These are phyloP conservation scores for Gossypium mustelinum DNA, from an alignment of 345 rosid genomes.

Conservation along the genomic window DNA sequence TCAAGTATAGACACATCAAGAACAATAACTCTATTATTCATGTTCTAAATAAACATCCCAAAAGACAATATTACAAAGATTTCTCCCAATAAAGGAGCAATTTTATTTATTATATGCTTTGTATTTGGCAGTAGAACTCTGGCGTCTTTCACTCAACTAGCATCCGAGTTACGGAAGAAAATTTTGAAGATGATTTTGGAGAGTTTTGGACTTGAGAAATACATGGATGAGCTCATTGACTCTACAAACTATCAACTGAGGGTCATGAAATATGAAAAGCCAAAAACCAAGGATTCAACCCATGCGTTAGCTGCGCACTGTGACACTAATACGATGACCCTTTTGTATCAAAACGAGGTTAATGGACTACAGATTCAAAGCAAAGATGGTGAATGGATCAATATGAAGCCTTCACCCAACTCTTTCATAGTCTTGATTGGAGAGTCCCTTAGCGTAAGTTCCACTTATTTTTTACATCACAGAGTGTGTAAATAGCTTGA, in stretches of 20 bases:
- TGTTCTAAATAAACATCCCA: too few species aligned
- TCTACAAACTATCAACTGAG: too few species aligned
- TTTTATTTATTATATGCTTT: background rate
- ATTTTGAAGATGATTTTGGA: too few species aligned
- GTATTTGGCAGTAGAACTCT: too few species aligned
- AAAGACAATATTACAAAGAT: rapidly evolving
- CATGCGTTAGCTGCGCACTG: slow-evolving; percentile 25
- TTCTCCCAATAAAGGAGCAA: background rate
- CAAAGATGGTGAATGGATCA: slow-evolving; percentile 29
- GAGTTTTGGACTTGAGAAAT: too few species aligned
- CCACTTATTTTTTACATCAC: background rate
- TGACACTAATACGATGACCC: slow-evolving; percentile 23
- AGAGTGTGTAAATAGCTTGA: too few species aligned
- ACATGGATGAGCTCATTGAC: too few species aligned
- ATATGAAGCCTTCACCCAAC: background rate
- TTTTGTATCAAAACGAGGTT: background rate
- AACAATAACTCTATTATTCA: too few species aligned
- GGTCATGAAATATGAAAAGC: too few species aligned
- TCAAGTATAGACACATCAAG: too few species aligned
- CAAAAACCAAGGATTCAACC: slow-evolving; percentile 4
- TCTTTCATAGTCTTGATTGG: background rate
- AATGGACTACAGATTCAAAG: slow-evolving; percentile 33
- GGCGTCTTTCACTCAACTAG: too few species aligned
- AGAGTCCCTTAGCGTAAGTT: slow-evolving; percentile 32
- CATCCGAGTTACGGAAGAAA: too few species aligned